Conservation (phyloP, 192 early-diverging fungal species). For the Umbelopsis isabellina region DNA sequence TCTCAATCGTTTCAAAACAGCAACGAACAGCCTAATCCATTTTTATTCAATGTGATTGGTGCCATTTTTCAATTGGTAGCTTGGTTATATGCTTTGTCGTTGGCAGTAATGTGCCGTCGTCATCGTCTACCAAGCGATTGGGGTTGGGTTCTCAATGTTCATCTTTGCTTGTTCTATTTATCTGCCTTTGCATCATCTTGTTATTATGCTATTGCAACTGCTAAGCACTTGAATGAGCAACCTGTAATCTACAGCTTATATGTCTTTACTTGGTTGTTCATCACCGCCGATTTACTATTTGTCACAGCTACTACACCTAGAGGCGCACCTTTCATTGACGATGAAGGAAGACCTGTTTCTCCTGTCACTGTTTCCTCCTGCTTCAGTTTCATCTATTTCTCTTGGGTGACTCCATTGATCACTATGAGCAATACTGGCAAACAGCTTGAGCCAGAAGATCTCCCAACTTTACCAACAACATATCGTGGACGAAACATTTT, state of each 20-base stretch:
- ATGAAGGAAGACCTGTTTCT: conserved; percentile 26
- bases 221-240: neutral
- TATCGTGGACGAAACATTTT: conserved; percentile 37
- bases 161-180: conserved; percentile 35
- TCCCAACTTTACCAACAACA: conserved; percentile 31
- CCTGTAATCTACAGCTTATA: conserved; percentile 13
- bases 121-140: conserved; percentile 29
- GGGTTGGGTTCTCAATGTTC: conserved; percentile 40
- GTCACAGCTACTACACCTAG: conserved; percentile 32
- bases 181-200: conserved; percentile 22
- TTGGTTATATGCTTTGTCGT: conserved; percentile 33
- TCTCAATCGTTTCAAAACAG: neutral
- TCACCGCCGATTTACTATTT: conserved; percentile 23
- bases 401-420: conserved; percentile 34
- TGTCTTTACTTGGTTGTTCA: neutral
- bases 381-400: conserved; percentile 32
- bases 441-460: conserved; percentile 27
- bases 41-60: conserved; percentile 9
- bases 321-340: conserved; percentile 32
- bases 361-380: conserved; percentile 34
- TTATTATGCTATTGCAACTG: conserved; percentile 9
- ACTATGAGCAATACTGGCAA: conserved; percentile 11
- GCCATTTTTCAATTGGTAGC: conserved; percentile 18
- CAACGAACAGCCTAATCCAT: neutral
- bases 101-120: conserved; percentile 30